A percentile compares a stretch with the other conserved stretches of the same genome.
These are phyloP conservation scores for Closterium sp. DNA, from an alignment of 139 green algal species.

Conservation along the genomic window DNA sequence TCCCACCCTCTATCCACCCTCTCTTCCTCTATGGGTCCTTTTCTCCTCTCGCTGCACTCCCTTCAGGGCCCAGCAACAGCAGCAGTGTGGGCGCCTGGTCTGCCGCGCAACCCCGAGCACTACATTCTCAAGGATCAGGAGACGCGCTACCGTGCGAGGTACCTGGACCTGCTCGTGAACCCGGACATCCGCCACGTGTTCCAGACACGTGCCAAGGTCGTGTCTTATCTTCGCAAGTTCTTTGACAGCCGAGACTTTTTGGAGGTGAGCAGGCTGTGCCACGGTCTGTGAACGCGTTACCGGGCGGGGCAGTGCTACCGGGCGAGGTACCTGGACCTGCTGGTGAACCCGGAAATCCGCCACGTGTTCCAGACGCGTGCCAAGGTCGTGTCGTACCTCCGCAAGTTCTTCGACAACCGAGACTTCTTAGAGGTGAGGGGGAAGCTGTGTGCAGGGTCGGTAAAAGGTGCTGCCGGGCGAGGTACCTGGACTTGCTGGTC, in stretches of 20 bases:
- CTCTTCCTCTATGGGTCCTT: not conserved
- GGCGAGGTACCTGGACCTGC: slow-evolving; percentile 96
- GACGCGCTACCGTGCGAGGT: slow-evolving; percentile 94
- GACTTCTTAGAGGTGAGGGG: slow-evolving; percentile 88
- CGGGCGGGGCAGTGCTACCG: too few species aligned
- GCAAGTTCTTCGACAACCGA: slow-evolving; percentile 83
- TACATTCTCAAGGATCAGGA: slow-evolving; percentile 63
- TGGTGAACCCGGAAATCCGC: slow-evolving; percentile 77
- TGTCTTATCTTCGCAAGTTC: slow-evolving; percentile 85
- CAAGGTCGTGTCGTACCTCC: slow-evolving; percentile 53
- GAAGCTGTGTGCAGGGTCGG: too few species aligned
- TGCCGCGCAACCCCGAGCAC: slow-evolving; percentile 11
- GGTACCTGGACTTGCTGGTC: slow-evolving; percentile 95
- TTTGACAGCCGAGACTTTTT: slow-evolving; percentile 90
- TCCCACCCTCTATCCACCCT: not conserved
- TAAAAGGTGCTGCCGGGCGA: too few species aligned
- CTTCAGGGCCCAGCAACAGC: not conserved
- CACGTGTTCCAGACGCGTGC: too few species aligned
- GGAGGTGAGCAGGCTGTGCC: slow-evolving; percentile 68
- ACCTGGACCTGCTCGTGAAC: slow-evolving; percentile 97
- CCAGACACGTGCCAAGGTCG: slow-evolving; percentile 73
- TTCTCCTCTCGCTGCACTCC: not conserved
- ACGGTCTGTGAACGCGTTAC: too few species aligned
- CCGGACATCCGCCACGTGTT: slow-evolving; percentile 78
- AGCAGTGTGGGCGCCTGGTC: not conserved